A percentile compares a stretch with the other conserved stretches of the same genome.
These are phyloP conservation scores for Capsicum baccatum DNA, from an alignment of 257 asterid genomes.

Conservation along the genomic window DNA sequence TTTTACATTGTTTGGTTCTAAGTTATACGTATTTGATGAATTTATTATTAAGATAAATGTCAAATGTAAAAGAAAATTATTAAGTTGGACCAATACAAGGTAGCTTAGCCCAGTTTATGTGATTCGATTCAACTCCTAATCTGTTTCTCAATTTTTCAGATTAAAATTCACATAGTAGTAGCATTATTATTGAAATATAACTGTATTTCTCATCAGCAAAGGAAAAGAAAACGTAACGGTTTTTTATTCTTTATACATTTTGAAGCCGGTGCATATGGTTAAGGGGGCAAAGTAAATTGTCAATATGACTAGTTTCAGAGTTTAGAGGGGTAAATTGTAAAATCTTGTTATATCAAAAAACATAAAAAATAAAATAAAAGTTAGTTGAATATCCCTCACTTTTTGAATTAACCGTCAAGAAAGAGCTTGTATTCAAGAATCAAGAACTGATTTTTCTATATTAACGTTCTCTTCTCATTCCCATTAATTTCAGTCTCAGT, in stretches of 20 bases:
- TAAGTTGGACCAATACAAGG: too few species aligned
- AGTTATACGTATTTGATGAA: too few species aligned
- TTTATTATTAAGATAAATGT: too few species aligned
- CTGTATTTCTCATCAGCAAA: not conserved
- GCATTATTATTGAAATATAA: not conserved
- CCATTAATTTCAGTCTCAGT: not conserved
- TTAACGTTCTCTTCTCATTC: not conserved
- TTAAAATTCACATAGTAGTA: too few species aligned
- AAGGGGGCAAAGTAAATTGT: not conserved
- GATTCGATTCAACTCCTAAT: too few species aligned
- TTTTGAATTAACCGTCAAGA: not conserved
- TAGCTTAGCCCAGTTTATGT: too few species aligned
- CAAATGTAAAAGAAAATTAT: too few species aligned
- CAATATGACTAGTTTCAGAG: not conserved
- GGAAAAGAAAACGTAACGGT: not conserved
- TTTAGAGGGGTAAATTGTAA: not conserved
- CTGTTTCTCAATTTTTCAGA: too few species aligned
- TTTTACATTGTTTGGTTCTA: too few species aligned
- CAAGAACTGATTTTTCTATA: not conserved
- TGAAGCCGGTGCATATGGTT: not conserved
- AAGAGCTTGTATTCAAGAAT: not conserved
- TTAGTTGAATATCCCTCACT: not conserved
- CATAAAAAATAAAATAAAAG: not conserved
- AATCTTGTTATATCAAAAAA: not conserved
- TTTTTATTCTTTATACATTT: not conserved